Base-by-base conservation (phyloP, 371 early-diverging fungal species). In the Dinochytrium kinnereticum region DNA sequence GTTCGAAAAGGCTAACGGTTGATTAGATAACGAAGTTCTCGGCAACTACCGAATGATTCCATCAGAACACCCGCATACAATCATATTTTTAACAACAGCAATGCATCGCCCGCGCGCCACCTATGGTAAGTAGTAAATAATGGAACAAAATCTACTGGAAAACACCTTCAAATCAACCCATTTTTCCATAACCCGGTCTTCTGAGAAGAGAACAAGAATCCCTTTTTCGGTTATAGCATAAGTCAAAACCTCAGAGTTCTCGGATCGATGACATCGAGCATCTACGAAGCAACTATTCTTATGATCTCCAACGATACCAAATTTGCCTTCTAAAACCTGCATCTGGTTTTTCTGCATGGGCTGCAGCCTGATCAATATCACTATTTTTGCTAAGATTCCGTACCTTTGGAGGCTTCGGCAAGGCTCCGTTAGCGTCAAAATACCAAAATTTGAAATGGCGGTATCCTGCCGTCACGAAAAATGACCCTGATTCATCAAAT, bases 381-480 rank as follows among this genome's bases (percentile, higher is more conserved):
- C 24, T 49, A 31, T 66, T 10, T 3, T 31, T 19, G 44, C 61
- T 69, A 71, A 51, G 26, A 53, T 24, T n/a, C n/a, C n/a, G 31
- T 40, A 66, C 66, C 66, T 66, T 66, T 38, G 66, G 5, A 10
- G 37, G 37, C 49, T 77, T 76, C 19, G 51, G 68, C 10, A 53
- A 2, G 2, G 26, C 19, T 17, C 50, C 70, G 10, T 51, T 36
- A 15, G 66, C 71, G 76, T 90, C 90, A 40, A 93, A 81, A 73
- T 90, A 88, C 95, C 95, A 95, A 78, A 89, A 94, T 75, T 92
- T 93, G 77, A 92, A 86, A 79, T 93, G 94, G 31, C 92, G 79
- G 59, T 90, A 70, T 0, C 95, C 95, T 39, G 90, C 92, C 1
- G 95, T 94, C 68, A 93, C 90, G 84, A 93, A 93, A 68, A 84